Conservation (phyloP, 768 basidiomycete species). For the Tubosaeta sp. region DNA sequence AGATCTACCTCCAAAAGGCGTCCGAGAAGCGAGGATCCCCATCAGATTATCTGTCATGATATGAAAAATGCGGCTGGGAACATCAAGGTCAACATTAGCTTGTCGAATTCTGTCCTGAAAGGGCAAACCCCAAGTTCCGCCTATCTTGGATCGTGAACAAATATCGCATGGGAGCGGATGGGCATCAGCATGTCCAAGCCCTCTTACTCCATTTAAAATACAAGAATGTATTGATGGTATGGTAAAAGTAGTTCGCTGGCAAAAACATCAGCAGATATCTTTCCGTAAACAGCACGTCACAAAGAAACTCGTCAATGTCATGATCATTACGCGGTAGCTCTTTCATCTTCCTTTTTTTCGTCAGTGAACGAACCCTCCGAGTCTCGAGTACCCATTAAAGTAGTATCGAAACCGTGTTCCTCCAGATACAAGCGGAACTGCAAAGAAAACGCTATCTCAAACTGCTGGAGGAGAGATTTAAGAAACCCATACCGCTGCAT, state of each 20-base stretch:
- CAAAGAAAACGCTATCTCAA: background rate
- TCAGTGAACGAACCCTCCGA: conserved; percentile 22
- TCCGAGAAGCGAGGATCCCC: no score
- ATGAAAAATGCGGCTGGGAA: background rate
- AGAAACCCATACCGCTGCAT: conserved; percentile 47
- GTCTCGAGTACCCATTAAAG: conserved; percentile 56
- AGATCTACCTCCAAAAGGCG: no score
- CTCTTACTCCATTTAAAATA: background rate
- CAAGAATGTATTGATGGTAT: background rate
- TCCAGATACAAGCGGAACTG: conserved; percentile 84
- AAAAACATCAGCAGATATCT: background rate
- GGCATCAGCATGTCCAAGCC: background rate
- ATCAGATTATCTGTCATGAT: no score
- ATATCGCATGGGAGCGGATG: background rate
- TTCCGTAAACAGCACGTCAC: background rate
- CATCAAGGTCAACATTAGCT: background rate
- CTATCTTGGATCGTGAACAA: background rate
- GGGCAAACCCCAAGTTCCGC: background rate
- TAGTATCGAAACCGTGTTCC: conserved; percentile 73
- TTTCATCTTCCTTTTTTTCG: conserved; percentile 14
- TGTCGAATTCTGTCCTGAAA: background rate
- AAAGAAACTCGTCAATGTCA: conserved; percentile 4
- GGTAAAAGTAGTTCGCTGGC: background rate
- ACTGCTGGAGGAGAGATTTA: background rate
- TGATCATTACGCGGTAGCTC: conserved; percentile 10